Evolutionary conservation across 1,284 basidiomycete species (phyloP), one percentile per base, ranked within the genome.

Genomic region (Puccinia horiana): DNA sequence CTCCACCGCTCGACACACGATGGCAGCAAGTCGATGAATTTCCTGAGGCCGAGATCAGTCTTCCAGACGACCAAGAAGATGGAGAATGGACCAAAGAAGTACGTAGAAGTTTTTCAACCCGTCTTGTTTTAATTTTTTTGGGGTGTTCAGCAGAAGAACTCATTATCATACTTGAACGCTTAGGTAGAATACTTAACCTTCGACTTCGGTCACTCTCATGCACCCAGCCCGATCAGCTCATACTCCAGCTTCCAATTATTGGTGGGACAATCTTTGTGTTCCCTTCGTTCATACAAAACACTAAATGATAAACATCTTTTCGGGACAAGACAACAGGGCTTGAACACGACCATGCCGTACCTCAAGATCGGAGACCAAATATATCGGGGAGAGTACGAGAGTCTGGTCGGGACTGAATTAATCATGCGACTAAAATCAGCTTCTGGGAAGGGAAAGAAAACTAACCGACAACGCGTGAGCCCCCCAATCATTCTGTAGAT

Each of bases 41-140:
- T 35, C 52, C 69, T 26, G 18, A n/a, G 1, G 29, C 32, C 5
- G 52, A 73, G 0, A 29, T 32, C 1, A 49, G 14, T 29, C 26
- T n/a, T 23, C 49, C 72, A 32, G 32, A 1, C 54, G 54, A 73
- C 32, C 32, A 54, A 3, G 63, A 72, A 70, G 49, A 40, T 6
- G 47, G 72, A 23, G 79, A 81, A 74, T 81, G 79, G 79, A 49
- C 44, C 20, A 70, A 81, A 81, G 79, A 81, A 74, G 79, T 52
- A 52, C 11, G 49, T 74, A 26, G 52, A 52, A 40, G 14, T 29
- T 47, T 47, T n/a, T n/a, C n/a, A 16, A 65, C 6, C 42, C 26
- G 8, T 11, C 35, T 35, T 20, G 11, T 11, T 35, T 63, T 63
- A 12, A 9, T 63, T 47, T 42, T 12, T n/a, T 8, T 6, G n/a